Conservation (phyloP, 129 eudicot genomes). For the Helichrysum umbraculigerum region DNA sequence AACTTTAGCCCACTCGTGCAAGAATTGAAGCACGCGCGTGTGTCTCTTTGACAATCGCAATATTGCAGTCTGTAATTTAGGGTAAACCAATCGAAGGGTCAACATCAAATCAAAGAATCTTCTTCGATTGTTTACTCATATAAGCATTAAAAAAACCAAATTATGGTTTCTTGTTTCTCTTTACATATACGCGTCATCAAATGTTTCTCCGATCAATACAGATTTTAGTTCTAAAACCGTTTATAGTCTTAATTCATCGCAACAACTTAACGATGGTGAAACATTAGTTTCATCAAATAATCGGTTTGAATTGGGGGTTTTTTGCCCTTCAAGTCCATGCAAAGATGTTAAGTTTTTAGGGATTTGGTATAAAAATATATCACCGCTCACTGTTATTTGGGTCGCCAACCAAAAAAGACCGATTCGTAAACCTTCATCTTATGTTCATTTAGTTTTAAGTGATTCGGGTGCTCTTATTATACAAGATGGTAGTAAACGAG, state of each 20-base stretch:
- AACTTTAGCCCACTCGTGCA: no score
- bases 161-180: slow-evolving; percentile 27
- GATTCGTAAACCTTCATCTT: slow-evolving; percentile 7
- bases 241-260: slow-evolving; percentile 18
- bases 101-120: slow-evolving; percentile 31
- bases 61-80: slow-evolving; percentile 21
- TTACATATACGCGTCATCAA: slow-evolving; percentile 20
- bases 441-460: slow-evolving; percentile 26
- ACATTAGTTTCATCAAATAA: slow-evolving; percentile 43
- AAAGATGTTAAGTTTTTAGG: slow-evolving; percentile 41
- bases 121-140: slow-evolving; percentile 23
- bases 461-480: slow-evolving; percentile 28
- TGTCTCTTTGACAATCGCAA: slow-evolving; percentile 1
- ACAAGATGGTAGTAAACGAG: slow-evolving; percentile 19
- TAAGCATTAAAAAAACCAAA: slow-evolving; percentile 18
- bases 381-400: slow-evolving; percentile 49
- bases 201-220: slow-evolving; percentile 30
- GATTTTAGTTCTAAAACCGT: slow-evolving; percentile 21
- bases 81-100: slow-evolving; percentile 23
- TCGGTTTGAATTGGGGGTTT: slow-evolving; percentile 49
- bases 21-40: no score
- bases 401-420: slow-evolving; percentile 48
- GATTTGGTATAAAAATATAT: slow-evolving; percentile 42
- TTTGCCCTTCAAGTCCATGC: slow-evolving; percentile 41
- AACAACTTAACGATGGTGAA: slow-evolving; percentile 39